Base-by-base conservation (phyloP, 2,329 filamentous ascomycete species). In the Curvularia sp. region DNA sequence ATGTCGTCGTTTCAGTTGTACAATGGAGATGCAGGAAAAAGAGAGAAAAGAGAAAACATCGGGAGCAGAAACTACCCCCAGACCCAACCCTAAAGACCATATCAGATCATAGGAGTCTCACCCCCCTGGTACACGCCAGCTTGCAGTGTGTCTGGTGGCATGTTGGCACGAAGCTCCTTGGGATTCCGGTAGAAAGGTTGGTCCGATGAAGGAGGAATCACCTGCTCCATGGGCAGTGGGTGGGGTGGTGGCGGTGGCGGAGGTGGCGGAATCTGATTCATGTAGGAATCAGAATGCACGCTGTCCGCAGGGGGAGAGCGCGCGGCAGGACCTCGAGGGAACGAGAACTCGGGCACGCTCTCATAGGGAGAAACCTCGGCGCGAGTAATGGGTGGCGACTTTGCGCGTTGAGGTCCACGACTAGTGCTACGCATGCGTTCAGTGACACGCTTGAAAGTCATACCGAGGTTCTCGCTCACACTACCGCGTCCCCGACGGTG, bases 341-440 rank as follows among this genome's bases (percentile, higher is more conserved):
- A 74, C 0, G 66, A 61, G 49, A 71, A 73, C 48, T 75, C 72
- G 1, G 78, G 72, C 6, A 81, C 72, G 18, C 78, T 80, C 62
- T 82, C 80, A 60, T 82, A 82, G 0, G 80, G 79, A 22, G 78
- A 68, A 10, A 70, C 66, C n/a, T 68, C 60, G 22, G 69, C 58
- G 22, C 70, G 67, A 31, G 66, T 56, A 4, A 76, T 71, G 3
- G 80, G 79, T 5, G 82, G 81, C 4, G 80, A 82, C 55, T 81
- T 83, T 54, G 78, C 78, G 26, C 84, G 79, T 41, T 81, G 59
- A 52, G 61, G 58, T 15, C 61, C 83, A 53, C 85, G 82, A 62
- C 82, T 85, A 50, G 79, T 84, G 69, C 82, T 86, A 39, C 86
- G 81, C 81, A 87, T 86, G 22, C 85, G 81, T n/a, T 84, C 84